Conservation (phyloP, 202 grass and related monocot species). For the Eragrostis tef region DNA sequence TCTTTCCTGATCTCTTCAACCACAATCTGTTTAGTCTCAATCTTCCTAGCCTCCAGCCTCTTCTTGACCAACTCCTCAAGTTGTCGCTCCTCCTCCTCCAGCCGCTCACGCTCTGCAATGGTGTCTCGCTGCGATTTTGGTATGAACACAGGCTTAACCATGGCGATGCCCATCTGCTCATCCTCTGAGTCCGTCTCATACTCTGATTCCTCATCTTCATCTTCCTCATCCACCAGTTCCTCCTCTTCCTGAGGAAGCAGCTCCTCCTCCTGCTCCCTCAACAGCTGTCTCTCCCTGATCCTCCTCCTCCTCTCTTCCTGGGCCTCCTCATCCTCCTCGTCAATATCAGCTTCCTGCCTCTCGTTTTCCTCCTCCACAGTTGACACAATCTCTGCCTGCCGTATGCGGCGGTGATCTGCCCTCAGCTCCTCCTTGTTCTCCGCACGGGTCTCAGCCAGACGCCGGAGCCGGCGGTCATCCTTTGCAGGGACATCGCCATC, state of each 20-base stretch:
- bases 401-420: conserved; percentile 74
- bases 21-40: conserved; percentile 67
- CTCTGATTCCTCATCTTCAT: conserved; percentile 75
- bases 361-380: conserved; percentile 67
- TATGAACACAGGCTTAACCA: conserved; percentile 83
- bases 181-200: conserved; percentile 87
- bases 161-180: conserved; percentile 68
- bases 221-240: conserved; percentile 52
- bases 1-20: conserved; percentile 83
- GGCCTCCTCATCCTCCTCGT: conserved; percentile 84
- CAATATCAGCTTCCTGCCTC: conserved; percentile 59
- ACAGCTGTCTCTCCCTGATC: conserved; percentile 61
- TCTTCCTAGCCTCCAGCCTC: conserved; percentile 70
- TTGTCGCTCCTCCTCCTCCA: conserved; percentile 74
- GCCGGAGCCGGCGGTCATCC: conserved; percentile 70
- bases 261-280: conserved; percentile 65
- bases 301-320: conserved; percentile 71
- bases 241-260: conserved; percentile 75
- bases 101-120: conserved; percentile 67
- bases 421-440: conserved; percentile 83
- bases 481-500: conserved; percentile 48
- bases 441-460: conserved; percentile 56
- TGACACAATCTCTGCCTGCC: conserved; percentile 81
- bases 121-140: conserved; percentile 81
- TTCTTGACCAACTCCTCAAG: conserved; percentile 76